Conservation (phyloP, 2,329 filamentous ascomycete genomes). For the Clarireedia hainanense region DNA sequence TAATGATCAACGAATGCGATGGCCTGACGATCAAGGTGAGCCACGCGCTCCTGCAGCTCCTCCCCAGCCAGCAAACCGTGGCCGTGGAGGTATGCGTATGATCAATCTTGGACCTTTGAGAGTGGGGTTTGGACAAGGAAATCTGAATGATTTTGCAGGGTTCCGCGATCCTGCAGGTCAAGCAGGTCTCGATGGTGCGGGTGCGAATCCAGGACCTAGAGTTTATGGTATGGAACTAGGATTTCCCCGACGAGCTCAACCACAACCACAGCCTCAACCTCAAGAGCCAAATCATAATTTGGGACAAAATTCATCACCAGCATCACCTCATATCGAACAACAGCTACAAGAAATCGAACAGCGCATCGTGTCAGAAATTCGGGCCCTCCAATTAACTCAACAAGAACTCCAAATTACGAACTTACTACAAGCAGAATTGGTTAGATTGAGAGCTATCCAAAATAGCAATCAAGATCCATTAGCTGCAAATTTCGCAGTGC, state of each 20-base stretch:
- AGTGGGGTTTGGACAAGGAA: conserved; percentile 59
- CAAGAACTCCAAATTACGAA: conserved; percentile 64
- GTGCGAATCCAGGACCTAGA: conserved; percentile 18
- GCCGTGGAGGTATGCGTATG: conserved; percentile 43
- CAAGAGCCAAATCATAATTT: not conserved
- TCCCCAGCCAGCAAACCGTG: conserved; percentile 26
- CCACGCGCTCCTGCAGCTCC: conserved; percentile 23
- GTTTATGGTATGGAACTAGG: conserved; percentile 30
- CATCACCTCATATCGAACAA: conserved; percentile 39
- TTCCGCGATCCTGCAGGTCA: conserved; percentile 42
- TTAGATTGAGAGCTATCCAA: conserved; percentile 46
- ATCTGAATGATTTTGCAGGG: conserved; percentile 60
- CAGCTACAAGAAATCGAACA: conserved; percentile 61
- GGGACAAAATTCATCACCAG: conserved; percentile 4
- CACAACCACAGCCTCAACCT: conserved; percentile 15
- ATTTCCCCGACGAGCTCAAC: conserved; percentile 24
- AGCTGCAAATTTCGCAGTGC: conserved; percentile 23
- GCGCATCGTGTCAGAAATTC: conserved; percentile 60
- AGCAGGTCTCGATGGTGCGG: conserved; percentile 22
- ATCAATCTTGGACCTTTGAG: conserved; percentile 69
- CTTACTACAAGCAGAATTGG: conserved; percentile 58
- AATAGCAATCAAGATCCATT: conserved; percentile 17
- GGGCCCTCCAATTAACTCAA: conserved; percentile 52
- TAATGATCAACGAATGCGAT: conserved; percentile 23
- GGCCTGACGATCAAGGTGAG: conserved; percentile 13